Evolutionary conservation across 306 rosid species (phyloP), one percentile per base, ranked within the genome.

Genomic region (Sesbania bispinosa): DNA sequence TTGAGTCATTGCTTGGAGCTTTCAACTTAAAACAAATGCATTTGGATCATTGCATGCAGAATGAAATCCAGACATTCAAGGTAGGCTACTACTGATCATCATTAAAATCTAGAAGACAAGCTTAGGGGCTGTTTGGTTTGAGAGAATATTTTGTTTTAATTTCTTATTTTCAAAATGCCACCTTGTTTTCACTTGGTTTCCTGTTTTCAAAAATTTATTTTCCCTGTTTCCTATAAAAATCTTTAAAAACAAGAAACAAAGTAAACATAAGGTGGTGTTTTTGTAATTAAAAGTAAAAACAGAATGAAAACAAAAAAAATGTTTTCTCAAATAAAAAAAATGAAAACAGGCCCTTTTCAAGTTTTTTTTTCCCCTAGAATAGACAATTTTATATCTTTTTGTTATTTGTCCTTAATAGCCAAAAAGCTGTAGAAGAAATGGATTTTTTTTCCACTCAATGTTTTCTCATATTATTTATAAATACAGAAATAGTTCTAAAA

Each of bases 1-100:
- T 93, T 19, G 92, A 90, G 80, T 79, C 94, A 13, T 61, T 88
- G 72, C 87, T 93, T 47, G 38, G 61, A 32, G 97, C 98, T 69
- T 63, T 26, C 72, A 88, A 80, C 79, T 69, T 93, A 42, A 93
- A 83, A n/a, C n/a, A n/a, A 76, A 77, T 87, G 77, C 84, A 79
- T 84, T 52, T 81, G 83, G 83, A 79, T 76, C 80, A 77, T 86
- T 81, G 86, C 87, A 54, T 1, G 55, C 88, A 82, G 62, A 80
- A 86, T 70, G 81, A 67, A 33, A 87, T 90, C 62, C 85, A 86
- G 55, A 77, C 84, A 33, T 11, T 19, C 35, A 88, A 87, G 98
- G 98, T 90, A 70, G 19, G 67, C 7, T 43, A 21, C 43, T 13
- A 26, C 9, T 73, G 13, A 46, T 24, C 21, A 15, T 63, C 15